These are phyloP conservation scores for Thymus mandschuricus DNA, from an alignment of 257 asterid species.

Conservation along the genomic window DNA sequence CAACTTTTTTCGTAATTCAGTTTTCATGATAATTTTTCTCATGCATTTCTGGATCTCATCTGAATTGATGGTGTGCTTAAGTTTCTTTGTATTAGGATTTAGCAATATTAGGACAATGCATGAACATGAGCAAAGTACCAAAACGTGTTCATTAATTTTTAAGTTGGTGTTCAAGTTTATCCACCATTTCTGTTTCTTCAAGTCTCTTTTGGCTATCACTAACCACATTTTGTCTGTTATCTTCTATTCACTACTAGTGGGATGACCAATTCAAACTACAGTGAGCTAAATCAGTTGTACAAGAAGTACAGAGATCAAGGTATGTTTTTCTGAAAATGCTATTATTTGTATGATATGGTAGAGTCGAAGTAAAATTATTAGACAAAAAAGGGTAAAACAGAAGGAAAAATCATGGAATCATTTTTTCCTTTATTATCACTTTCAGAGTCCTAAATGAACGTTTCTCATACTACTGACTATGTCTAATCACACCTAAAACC, in stretches of 20 bases:
- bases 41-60: not conserved
- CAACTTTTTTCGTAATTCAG: no score
- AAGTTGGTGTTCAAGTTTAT: not conserved
- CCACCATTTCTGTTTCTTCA: not conserved
- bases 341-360: not conserved
- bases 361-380: not conserved
- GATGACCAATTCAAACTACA: slow-evolving; percentile 86
- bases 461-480: no score
- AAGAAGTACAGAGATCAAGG: slow-evolving; percentile 71
- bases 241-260: slow-evolving; percentile 52
- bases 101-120: not conserved
- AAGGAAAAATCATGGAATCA: no score
- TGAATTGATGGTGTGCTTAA: no score
- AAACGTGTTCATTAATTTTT: slow-evolving; percentile 6
- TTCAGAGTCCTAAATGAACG: no score
- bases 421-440: no score
- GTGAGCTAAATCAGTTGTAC: slow-evolving; percentile 71
- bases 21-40: not conserved
- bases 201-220: slow-evolving; percentile 7
- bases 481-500: no score
- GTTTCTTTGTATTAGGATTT: no score
- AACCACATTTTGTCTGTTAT: slow-evolving; percentile 1
- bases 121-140: not conserved
- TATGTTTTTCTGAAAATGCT: slow-evolving; percentile 27
- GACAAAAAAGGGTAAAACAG: not conserved